These are phyloP conservation scores for Leishmania martiniquensis DNA, from an alignment of 208 protist genomes.

Conservation along the genomic window DNA sequence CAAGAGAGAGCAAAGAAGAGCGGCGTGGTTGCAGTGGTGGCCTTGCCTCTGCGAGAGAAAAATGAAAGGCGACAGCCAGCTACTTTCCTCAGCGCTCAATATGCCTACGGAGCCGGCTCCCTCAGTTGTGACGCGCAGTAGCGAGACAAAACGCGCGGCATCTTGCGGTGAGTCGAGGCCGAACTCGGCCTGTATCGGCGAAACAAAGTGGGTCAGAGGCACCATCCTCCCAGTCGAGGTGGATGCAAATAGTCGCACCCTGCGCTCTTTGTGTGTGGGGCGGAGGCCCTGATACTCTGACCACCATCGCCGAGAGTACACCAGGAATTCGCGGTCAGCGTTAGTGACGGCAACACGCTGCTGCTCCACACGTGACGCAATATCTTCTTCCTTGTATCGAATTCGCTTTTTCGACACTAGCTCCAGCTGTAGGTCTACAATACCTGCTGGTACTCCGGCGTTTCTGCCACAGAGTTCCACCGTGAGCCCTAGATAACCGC, in stretches of 20 bases:
- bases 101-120: conserved; percentile 35
- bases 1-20: conserved; percentile 89
- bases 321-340: conserved; percentile 93
- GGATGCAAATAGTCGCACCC: conserved; percentile 90
- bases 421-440: conserved; percentile 92
- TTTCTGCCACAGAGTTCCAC: conserved; percentile 91
- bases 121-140: conserved; percentile 64
- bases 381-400: conserved; percentile 79
- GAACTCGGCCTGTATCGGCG: conserved; percentile 68
- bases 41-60: conserved; percentile 91
- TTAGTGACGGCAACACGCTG: conserved; percentile 82
- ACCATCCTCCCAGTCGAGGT: conserved; percentile 81
- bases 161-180: conserved; percentile 82
- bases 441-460: conserved; percentile 87
- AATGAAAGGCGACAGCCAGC: conserved; percentile 79
- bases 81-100: conserved; percentile 22
- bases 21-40: conserved; percentile 81
- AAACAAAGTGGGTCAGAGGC: conserved; percentile 89
- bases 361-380: conserved; percentile 70
- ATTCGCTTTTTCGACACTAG: conserved; percentile 65
- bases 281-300: conserved; percentile 76
- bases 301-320: conserved; percentile 94
- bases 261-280: conserved; percentile 68
- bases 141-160: conserved; percentile 90
- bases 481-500: conserved; percentile 83